Percentiles rank a stretch among this genome's conserved stretches.
Conservation (phyloP, 495 filamentous ascomycete genomes). For the Penicillium lividum region DNA sequence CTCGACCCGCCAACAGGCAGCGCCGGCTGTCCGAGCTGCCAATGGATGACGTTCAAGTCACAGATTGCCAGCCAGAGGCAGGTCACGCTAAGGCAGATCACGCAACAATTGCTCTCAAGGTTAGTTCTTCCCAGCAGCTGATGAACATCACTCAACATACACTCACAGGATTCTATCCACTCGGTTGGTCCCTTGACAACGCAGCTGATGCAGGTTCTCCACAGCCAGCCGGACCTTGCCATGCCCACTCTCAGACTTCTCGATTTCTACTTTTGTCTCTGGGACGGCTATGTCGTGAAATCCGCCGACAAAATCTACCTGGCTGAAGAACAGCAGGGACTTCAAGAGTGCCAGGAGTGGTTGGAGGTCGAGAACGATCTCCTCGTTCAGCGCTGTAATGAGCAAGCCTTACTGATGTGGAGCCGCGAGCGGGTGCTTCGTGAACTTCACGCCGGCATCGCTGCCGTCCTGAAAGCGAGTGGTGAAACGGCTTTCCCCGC, state of each 20-base stretch:
- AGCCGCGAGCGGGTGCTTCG: conserved; percentile 1
- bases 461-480: neutral
- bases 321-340: conserved; percentile 3
- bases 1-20: neutral
- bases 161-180: neutral
- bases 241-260: conserved; percentile 1
- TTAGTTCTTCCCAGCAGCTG: neutral
- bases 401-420: conserved; percentile 3
- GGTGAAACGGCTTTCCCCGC: neutral
- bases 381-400: conserved; percentile 7
- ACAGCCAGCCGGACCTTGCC: neutral
- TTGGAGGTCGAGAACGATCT: conserved; percentile 3
- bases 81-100: neutral
- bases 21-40: neutral
- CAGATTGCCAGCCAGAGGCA: neutral
- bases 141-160: neutral
- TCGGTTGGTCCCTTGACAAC: neutral
- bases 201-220: neutral
- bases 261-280: conserved; percentile 2
- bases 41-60: neutral
- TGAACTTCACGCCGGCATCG: neutral
- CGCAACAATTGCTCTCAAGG: neutral
- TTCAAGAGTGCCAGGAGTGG: conserved; percentile 1
- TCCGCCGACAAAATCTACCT: conserved; percentile 1
- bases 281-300: conserved; percentile 2